Percentiles rank a stretch among this genome's conserved stretches.
phyloP scores from a whole-genome alignment of 1,139 yeast genomes.

The Zygoascus sp. region DNA sequence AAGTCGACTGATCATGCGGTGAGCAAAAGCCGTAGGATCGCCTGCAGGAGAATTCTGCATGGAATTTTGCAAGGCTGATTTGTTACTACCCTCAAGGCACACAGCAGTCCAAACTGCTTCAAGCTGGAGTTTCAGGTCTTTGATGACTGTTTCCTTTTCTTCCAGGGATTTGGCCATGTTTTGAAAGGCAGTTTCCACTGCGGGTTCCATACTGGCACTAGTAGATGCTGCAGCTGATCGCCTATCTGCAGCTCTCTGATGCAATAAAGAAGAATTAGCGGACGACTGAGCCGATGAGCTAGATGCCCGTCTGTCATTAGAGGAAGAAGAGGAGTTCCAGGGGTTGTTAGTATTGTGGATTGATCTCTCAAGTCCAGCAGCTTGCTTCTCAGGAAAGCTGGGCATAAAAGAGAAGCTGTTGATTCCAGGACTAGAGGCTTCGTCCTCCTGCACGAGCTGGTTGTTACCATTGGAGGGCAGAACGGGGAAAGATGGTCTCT shows the following conservation, averaged over 20 bases:
- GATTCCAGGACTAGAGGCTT: not conserved
- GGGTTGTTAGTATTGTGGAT: slow-evolving; percentile 7
- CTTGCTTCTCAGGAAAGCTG: not conserved
- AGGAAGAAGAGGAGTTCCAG: slow-evolving; percentile 5
- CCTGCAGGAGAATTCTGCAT: slow-evolving; percentile 3
- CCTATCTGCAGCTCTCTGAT: not conserved
- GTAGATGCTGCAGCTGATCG: not conserved
- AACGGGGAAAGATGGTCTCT: not conserved
- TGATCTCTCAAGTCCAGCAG: slow-evolving; percentile 6
- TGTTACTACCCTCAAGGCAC: slow-evolving; percentile 10
- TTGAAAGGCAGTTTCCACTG: slow-evolving; percentile 36
- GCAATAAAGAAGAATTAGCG: not conserved
- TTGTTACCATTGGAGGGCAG: not conserved
- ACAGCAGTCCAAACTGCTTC: slow-evolving; percentile 61
- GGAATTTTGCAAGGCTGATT: not conserved
- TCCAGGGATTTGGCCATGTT: slow-evolving; percentile 50
- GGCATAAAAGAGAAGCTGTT: not conserved
- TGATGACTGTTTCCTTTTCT: slow-evolving; percentile 51
- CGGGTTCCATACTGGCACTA: slow-evolving; percentile 19
- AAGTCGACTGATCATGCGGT: slow-evolving; percentile 63
- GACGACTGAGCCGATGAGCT: slow-evolving; percentile 1
- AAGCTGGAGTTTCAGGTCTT: slow-evolving; percentile 55
- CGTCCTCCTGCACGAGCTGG: not conserved
- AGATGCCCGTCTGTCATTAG: slow-evolving; percentile 4
- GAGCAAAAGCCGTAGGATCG: slow-evolving; percentile 44